These are phyloP conservation scores for Fusarium sp. DNA, from an alignment of 2,329 filamentous ascomycete genomes.

Conservation along the genomic window DNA sequence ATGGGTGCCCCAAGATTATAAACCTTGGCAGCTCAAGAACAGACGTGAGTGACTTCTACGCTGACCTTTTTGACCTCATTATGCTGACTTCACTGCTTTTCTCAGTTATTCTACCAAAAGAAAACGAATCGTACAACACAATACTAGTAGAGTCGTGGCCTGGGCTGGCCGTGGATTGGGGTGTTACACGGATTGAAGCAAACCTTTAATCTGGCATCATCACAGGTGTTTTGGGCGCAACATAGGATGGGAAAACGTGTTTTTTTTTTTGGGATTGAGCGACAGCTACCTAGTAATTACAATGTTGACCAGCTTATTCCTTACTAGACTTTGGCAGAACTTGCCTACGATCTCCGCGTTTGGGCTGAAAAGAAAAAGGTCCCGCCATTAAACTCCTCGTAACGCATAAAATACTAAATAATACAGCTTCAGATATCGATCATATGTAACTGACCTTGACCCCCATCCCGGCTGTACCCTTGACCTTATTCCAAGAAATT, in stretches of 20 bases:
- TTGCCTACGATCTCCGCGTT: slow-evolving; percentile 35
- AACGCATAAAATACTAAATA: slow-evolving; percentile 48
- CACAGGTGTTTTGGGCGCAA: slow-evolving; percentile 45
- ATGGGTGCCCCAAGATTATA: slow-evolving; percentile 99
- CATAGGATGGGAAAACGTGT: slow-evolving; percentile 25
- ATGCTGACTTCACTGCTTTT: slow-evolving; percentile 41
- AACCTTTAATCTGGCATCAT: slow-evolving; percentile 44
- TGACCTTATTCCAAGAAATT: slow-evolving; percentile 84
- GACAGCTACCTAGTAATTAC: slow-evolving; percentile 33
- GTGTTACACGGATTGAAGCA: slow-evolving; percentile 29
- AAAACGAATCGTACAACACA: slow-evolving; percentile 73
- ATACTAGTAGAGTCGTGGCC: slow-evolving; percentile 67
- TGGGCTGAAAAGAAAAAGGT: slow-evolving; percentile 32
- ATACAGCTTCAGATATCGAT: slow-evolving; percentile 45
- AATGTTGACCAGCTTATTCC: slow-evolving; percentile 25
- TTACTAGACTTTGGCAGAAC: slow-evolving; percentile 33
- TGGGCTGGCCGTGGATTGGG: slow-evolving; percentile 60
- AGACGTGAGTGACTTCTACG: slow-evolving; percentile 73
- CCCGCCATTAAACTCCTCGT: slow-evolving; percentile 50
- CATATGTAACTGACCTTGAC: slow-evolving; percentile 98
- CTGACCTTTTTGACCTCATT: neutral
- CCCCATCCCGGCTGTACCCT: slow-evolving; percentile 92
- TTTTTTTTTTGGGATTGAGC: slow-evolving; percentile 27
- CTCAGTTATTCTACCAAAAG: slow-evolving; percentile 75
- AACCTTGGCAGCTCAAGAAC: slow-evolving; percentile 96